Conservation (phyloP, 179 eudicot species). For the Carnegiea gigantea region DNA sequence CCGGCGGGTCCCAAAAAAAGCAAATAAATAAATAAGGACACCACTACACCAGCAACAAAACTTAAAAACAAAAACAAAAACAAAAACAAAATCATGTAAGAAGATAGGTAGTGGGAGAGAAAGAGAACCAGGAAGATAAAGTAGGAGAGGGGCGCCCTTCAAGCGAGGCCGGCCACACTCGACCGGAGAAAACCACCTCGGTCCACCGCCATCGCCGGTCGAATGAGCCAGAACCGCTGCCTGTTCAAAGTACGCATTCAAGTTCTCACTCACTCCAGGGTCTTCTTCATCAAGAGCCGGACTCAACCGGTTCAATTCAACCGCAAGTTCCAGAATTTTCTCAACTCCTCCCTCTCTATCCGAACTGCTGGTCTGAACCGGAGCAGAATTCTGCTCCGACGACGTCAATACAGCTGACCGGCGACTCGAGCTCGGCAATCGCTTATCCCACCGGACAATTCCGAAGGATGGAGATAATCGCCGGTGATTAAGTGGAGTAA, state of each 20-base stretch:
- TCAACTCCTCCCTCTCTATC: no score
- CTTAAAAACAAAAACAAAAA: no score
- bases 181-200: constrained; percentile 76
- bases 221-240: constrained; percentile 40
- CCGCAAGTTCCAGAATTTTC: background rate
- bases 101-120: background rate
- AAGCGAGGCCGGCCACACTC: constrained; percentile 36
- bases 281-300: constrained; percentile 19
- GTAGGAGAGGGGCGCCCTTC: constrained; percentile 59
- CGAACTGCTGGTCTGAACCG: background rate
- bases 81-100: background rate
- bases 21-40: no score
- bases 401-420: constrained; percentile 1
- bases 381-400: no score
- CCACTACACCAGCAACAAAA: no score
- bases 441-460: background rate
- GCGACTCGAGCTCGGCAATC: background rate
- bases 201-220: constrained; percentile 48
- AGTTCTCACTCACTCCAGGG: constrained; percentile 21
- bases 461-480: no score
- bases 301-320: constrained; percentile 2
- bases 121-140: constrained; percentile 61
- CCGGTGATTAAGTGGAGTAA: background rate
- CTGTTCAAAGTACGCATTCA: constrained; percentile 51
- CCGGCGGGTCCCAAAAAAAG: no score